Percentiles rank a stretch among this genome's conserved stretches.
Conservation (phyloP, 2,329 filamentous ascomycete genomes). For the Trichoderma gracile region DNA sequence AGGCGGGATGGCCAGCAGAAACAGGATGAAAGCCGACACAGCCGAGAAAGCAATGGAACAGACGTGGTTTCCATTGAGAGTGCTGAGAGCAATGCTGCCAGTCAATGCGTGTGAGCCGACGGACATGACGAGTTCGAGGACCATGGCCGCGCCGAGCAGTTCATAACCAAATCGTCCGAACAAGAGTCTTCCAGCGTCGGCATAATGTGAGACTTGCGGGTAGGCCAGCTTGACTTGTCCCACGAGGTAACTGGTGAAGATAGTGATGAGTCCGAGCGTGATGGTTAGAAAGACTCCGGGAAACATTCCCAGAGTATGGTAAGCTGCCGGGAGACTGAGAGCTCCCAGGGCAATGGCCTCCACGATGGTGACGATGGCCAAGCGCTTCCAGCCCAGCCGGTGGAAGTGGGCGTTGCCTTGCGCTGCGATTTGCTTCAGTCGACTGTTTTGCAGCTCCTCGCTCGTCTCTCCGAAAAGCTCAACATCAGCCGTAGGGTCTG, state of each 20-base stretch:
- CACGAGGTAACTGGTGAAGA: slow-evolving; percentile 43
- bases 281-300: slow-evolving; percentile 41
- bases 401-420: slow-evolving; percentile 48
- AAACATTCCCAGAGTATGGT: slow-evolving; percentile 42
- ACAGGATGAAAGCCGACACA: slow-evolving; percentile 42
- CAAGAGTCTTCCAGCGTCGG: slow-evolving; percentile 63
- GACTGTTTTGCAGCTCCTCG: slow-evolving; percentile 37
- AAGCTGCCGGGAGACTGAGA: slow-evolving; percentile 49
- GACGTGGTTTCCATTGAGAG: slow-evolving; percentile 53
- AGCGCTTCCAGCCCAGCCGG: slow-evolving; percentile 53
- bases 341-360: slow-evolving; percentile 53
- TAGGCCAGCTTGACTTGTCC: slow-evolving; percentile 44
- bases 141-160: slow-evolving; percentile 57
- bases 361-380: slow-evolving; percentile 52
- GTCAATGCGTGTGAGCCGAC: slow-evolving; percentile 66
- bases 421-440: slow-evolving; percentile 45
- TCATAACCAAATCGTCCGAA: slow-evolving; percentile 58
- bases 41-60: slow-evolving; percentile 44
- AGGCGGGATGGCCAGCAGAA: slow-evolving; percentile 43
- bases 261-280: slow-evolving; percentile 40
- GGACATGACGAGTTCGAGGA: slow-evolving; percentile 64
- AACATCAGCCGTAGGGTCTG: slow-evolving; percentile 6
- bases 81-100: slow-evolving; percentile 64
- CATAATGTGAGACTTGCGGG: slow-evolving; percentile 60
- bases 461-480: slow-evolving; percentile 30